Conservation (phyloP, 331 rosid genomes). For the Quercus phellos region DNA sequence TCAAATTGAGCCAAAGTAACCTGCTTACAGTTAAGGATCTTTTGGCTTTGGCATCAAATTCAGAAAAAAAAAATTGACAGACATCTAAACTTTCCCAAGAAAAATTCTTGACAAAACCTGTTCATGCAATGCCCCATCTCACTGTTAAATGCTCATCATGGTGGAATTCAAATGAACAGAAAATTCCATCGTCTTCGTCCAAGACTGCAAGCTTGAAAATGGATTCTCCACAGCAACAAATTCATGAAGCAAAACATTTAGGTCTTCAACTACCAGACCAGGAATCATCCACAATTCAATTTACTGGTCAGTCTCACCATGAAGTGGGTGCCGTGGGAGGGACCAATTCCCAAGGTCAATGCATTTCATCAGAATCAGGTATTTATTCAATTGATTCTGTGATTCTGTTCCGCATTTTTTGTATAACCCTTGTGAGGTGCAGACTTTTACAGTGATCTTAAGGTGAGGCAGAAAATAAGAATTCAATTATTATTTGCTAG, state of each 20-base stretch:
- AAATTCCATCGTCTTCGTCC: slow-evolving; percentile 10
- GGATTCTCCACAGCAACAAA: slow-evolving; percentile 13
- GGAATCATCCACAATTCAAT: slow-evolving; percentile 20
- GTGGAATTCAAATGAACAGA: slow-evolving; percentile 26
- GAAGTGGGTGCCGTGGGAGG: slow-evolving; percentile 7
- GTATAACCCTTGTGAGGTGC: background rate
- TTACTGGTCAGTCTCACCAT: slow-evolving; percentile 11
- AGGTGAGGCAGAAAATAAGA: background rate
- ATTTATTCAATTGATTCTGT: background rate
- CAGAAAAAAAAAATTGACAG: background rate
- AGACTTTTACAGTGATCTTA: background rate
- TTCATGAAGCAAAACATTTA: slow-evolving; percentile 21
- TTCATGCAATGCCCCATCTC: slow-evolving; percentile 12
- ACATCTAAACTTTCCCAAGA: slow-evolving; percentile 8
- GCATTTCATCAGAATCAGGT: slow-evolving; percentile 38
- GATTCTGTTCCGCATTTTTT: background rate
- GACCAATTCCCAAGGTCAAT: slow-evolving; percentile 30
- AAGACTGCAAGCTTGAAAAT: slow-evolving; percentile 14
- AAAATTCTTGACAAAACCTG: background rate
- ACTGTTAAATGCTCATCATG: background rate
- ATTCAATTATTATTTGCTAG: background rate
- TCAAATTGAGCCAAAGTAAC: background rate
- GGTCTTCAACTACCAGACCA: slow-evolving; percentile 24
- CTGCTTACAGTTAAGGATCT: background rate
- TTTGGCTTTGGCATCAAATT: background rate